Base-by-base conservation (phyloP, 495 filamentous ascomycete genomes). In the Niebla homalea region DNA sequence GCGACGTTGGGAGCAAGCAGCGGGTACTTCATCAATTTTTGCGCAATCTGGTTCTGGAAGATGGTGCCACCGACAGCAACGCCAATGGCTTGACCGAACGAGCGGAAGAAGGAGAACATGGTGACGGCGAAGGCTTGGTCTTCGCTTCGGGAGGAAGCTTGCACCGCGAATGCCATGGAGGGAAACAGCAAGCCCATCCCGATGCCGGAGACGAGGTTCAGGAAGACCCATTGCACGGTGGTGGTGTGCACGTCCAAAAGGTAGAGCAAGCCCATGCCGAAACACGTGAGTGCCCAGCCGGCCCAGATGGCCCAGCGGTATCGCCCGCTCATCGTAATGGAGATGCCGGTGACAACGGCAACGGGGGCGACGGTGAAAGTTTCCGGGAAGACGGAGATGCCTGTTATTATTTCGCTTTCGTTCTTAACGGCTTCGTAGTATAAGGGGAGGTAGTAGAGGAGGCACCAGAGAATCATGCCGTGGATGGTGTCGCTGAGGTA, bases 391-490 rank as follows among this genome's bases (percentile, higher is more conserved):
- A 85, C 56, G 2, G 76, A 70, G 4, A 87, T 63, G 8, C 82
- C 81, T 1, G 79, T 64, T 2, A 78, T 51, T 5, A 77, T 74
- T 0, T 76, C 67, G 0, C 67, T 62, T 43, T 72, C 68, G 43
- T 67, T 73, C 48, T 77, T 75, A 23, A 83, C 71, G 8, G 76
- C 72, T 46, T 78, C 65, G 57, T 80, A 81, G 61, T 81, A 87
- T 20, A 88, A 67, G 0, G 81, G 72, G 26, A 81, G 62, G 46
- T 75, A 81, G 55, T 85, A 82, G 0, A 89, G 55, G 0, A 80
- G 55, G 51, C 47, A 71, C 75, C 67, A 75, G 37, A 68, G 60
- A n/a, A 74, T 51, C 52, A 70, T 50, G 48, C 69, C 80, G 53
- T 81, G 76, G 43, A 79, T 58, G n/a, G 75, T 57, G 3, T 70